phyloP scores from a whole-genome alignment of 1,284 basidiomycete species.

The Rhodotorula sp. region DNA sequence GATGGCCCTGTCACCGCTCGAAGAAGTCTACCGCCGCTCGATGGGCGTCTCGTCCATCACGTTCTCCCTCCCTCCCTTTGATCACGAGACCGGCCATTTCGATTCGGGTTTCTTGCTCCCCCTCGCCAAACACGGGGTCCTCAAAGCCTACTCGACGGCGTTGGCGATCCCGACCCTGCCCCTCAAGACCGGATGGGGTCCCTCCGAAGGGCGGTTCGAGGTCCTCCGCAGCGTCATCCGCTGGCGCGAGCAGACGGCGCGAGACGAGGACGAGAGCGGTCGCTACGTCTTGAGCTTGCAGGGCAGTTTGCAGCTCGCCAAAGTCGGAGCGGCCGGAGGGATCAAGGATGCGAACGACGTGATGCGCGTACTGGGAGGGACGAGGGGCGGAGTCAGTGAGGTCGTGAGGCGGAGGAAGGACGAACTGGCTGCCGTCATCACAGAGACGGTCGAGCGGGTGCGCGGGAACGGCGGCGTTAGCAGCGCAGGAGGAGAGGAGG shows the following conservation, averaged over 20 bases:
- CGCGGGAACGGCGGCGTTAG: slow-evolving; percentile 37
- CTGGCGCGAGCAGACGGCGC: slow-evolving; percentile 80
- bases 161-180: slow-evolving; percentile 52
- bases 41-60: slow-evolving; percentile 68
- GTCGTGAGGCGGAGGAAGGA: slow-evolving; percentile 40
- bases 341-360: slow-evolving; percentile 63
- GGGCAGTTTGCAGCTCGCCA: slow-evolving; percentile 65
- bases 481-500: slow-evolving; percentile 7
- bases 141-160: slow-evolving; percentile 37
- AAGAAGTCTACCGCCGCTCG: slow-evolving; percentile 64
- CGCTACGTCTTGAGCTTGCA: slow-evolving; percentile 73
- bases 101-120: slow-evolving; percentile 71
- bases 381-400: slow-evolving; percentile 54
- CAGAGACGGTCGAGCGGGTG: slow-evolving; percentile 52
- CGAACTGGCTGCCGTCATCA: slow-evolving; percentile 21
- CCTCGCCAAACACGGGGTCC: slow-evolving; percentile 75
- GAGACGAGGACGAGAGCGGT: slow-evolving; percentile 83
- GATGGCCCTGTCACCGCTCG: slow-evolving; percentile 26
- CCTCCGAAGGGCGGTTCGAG: slow-evolving; percentile 46
- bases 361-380: slow-evolving; percentile 46
- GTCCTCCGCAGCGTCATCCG: slow-evolving; percentile 73
- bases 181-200: slow-evolving; percentile 53
- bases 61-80: slow-evolving; percentile 68
- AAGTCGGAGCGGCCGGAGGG: slow-evolving; percentile 46
- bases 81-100: slow-evolving; percentile 63